Percentiles rank a stretch among this genome's conserved stretches.
Conservation (phyloP, 2,329 filamentous ascomycete genomes). For the Ascochyta clinopodiicola region DNA sequence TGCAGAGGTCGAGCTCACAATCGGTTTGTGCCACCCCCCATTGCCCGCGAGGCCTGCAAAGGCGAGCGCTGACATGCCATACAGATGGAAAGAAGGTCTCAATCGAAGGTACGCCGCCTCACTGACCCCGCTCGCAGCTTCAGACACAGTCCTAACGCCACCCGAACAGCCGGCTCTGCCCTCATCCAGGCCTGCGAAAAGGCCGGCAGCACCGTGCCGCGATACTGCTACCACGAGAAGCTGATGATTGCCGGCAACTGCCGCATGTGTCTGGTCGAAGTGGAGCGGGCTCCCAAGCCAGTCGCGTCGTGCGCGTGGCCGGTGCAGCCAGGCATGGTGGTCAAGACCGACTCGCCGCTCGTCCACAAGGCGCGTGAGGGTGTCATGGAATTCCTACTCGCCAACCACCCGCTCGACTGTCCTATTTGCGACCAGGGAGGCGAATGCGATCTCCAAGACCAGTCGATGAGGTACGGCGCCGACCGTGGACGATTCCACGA, state of each 20-base stretch:
- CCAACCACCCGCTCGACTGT: slow-evolving; percentile 95
- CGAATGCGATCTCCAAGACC: slow-evolving; percentile 98
- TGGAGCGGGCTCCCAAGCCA: slow-evolving; percentile 94
- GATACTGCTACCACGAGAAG: slow-evolving; percentile 99
- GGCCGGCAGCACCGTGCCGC: slow-evolving; percentile 86
- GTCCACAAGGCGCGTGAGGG: slow-evolving; percentile 98
- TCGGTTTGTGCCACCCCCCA: slow-evolving; percentile 68
- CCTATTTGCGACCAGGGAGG: slow-evolving; percentile 98
- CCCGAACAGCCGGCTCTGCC: slow-evolving; percentile 80
- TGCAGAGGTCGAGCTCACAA: slow-evolving; percentile 95
- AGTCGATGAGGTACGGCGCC: slow-evolving; percentile 98
- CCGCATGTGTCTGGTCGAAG: slow-evolving; percentile 99
- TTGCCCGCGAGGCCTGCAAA: slow-evolving; percentile 11
- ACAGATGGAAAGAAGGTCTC: slow-evolving; percentile 97
- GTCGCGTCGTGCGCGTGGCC: slow-evolving; percentile 99
- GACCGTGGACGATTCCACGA: slow-evolving; percentile 98
- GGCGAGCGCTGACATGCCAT: slow-evolving; percentile 45
- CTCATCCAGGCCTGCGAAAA: slow-evolving; percentile 99
- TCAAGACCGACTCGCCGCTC: slow-evolving; percentile 96
- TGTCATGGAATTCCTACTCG: slow-evolving; percentile 97
- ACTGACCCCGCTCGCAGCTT: slow-evolving; percentile 16
- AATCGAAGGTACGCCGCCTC: slow-evolving; percentile 77
- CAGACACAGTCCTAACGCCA: slow-evolving; percentile 35
- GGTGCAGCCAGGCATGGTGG: slow-evolving; percentile 97
- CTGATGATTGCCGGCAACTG: slow-evolving; percentile 99